Base-by-base conservation (phyloP, 2,329 filamentous ascomycete genomes). In the Ceratocystis eucalypticola region DNA sequence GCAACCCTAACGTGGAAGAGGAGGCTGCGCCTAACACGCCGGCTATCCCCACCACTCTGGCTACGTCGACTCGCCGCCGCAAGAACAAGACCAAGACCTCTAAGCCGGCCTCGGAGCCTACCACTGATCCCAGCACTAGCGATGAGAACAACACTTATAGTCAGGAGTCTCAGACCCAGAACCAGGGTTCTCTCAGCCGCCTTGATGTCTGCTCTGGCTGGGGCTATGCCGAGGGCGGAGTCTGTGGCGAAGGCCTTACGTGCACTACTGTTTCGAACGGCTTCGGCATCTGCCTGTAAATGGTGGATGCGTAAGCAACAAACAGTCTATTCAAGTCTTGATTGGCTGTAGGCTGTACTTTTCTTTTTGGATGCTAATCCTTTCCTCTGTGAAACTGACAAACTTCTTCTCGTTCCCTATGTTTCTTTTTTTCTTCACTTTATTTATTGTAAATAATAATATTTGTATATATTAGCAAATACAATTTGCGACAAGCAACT, bases 251-350 rank as follows among this genome's bases (percentile, higher is more conserved):
- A 10, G 28, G 22, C 1, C 41, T 28, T 15, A 30, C 8, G 15
- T 63, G 46, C 17, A 50, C 46, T 48, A 33, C 22, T 8, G n/a
- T 46, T 45, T n/a, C 48, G 6, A 33, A 50, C 22, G 46, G 45
- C 53, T 46, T 62, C 37, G 61, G 44, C 33, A 10, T 63, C 61
- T 48, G 44, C 46, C 61, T 63, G 28, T 48, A 63, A 63, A 30
- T 22, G 17, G 12, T n/a, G 25, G 44, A 5, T 45, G 7, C 5
- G 33, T 12, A 5, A 63, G 30, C 25, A 48, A 45, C 10, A 37
- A 17, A 5, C 6, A 22, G 28, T 6, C 41, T 33, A n/a, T 17
- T 15, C 4, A 8, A 37, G 41, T 20, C 5, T 4, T 30, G 61
- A 15, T 5, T 46, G 41, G n/a, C n/a, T 45, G 22, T 33, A 37